Conservation (phyloP, 805 yeast species). For the Isabelozyma pseudorhagii region DNA sequence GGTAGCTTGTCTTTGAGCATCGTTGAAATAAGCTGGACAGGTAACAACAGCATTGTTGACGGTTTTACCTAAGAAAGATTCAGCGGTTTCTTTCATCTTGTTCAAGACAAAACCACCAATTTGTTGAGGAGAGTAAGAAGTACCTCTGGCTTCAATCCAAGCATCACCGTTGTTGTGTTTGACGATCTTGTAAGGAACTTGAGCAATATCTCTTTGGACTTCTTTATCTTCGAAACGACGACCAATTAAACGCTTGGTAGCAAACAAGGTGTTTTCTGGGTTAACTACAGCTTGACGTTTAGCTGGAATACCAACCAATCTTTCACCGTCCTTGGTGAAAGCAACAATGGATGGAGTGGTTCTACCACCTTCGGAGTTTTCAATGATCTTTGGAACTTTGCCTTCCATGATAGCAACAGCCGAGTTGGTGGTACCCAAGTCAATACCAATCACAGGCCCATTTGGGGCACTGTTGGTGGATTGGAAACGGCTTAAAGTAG, state of each 20-base stretch:
- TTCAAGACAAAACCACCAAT: constrained; percentile 89
- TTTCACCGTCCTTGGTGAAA: constrained; percentile 86
- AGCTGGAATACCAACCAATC: constrained; percentile 91
- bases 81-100: constrained; percentile 99
- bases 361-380: constrained; percentile 73
- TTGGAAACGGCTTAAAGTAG: constrained; percentile 24
- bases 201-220: constrained; percentile 84
- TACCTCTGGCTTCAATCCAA: constrained; percentile 89
- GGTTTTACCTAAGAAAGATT: constrained; percentile 81
- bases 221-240: constrained; percentile 86
- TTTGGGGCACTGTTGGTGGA: constrained; percentile 30
- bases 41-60: constrained; percentile 89
- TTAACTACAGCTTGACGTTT: constrained; percentile 95
- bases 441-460: constrained; percentile 77
- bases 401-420: constrained; percentile 87
- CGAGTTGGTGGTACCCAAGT: constrained; percentile 85
- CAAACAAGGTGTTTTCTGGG: constrained; percentile 90
- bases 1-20: constrained; percentile 90
- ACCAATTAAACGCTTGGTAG: constrained; percentile 93
- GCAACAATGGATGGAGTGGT: constrained; percentile 94
- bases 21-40: constrained; percentile 88
- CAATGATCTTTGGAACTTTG: constrained; percentile 70
- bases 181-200: constrained; percentile 88
- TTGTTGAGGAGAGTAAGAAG: constrained; percentile 90
- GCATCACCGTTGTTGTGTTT: constrained; percentile 94